Evolutionary conservation across 495 filamentous ascomycete species (phyloP), one percentile per base, ranked within the genome.

Genomic region (Rhypophila decipiens): DNA sequence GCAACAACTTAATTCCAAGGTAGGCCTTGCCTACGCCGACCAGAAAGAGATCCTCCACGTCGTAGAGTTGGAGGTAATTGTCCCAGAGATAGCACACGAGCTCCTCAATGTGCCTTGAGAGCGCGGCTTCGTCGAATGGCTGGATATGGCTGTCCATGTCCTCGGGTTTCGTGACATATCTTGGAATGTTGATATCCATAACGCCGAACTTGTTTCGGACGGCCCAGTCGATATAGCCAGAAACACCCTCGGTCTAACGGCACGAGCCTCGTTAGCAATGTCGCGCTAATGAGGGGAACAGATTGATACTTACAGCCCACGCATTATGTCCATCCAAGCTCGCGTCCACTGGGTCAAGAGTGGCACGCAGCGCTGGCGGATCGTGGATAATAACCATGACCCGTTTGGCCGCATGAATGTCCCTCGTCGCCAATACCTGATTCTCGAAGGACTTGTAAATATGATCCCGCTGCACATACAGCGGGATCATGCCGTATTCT

Each of bases 11-110:
- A 18, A 87, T 71, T 0, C 83, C 84, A 8, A 81, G 67, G 51
- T 86, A 87, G 1, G 85, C 79, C 50, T 84, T 78, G 9, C 93
- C 94, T 2, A 94, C 77, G 3, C 93, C 91, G 41, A 99, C 67
- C 35, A 97, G 73, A 61, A 91, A 83, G 19, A 97, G 75, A 19
- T 89, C 77, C 1, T 83, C 78, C 3, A 51, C 60, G 5, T 87
- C 78, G 50, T 80, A 76, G 3, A 85, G 82, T 75, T 95, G 87
- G 27, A 98, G 85, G 55, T 95, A 96, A 58, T 98, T 98, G 54
- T 97, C 91, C 94, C 94, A 98, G 24, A 98, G 63, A 56, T 95
- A 97, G 44, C 77, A 79, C 15, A 88, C 84, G 7, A 97, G 66
- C 51, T 93, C 86, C 45, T 84, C 77, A 0, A 83, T 83, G 35